Evolutionary conservation across 257 asterid genomes (phyloP), one percentile per base, ranked within the genome.

Genomic region (Handroanthus guayacan): DNA sequence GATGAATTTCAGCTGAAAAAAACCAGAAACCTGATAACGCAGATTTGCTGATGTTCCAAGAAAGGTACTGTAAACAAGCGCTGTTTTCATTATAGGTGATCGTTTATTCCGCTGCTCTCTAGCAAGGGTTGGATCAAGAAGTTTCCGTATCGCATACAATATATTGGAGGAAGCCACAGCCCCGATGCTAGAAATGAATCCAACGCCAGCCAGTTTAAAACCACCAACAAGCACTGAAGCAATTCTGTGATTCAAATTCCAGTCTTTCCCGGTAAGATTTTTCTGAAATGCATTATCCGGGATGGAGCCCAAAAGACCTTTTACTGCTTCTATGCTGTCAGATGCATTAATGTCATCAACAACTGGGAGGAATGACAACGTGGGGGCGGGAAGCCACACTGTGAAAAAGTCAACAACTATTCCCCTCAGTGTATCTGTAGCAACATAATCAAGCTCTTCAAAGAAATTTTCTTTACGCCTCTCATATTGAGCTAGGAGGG

Each of bases 1-100:
- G 65, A 14, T 41, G 7, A 41, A 5, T 12, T 20, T 39, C n/a
- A 31, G 43, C 55, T 36, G 54, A 72, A 69, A 50, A 62, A 44
- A 20, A 17, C 76, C 45, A 55, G 72, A 64, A 45, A 92, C 98
- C 96, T 93, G 98, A 82, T 93, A 91, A 44, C 98, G 94, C 16
- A 93, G 89, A 82, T 93, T 91, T 74, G 98, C 97, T 50, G 98
- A 93, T 84, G 84, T 85, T 80, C 98, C 98, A 72, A 93, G 96
- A 86, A 93, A 93, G 82, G 87, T 54, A 64, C 84, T 82, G 68
- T 92, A 92, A 34, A 91, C 87, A 31, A 84, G 43, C 8, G 92
- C 95, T 58, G 97, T 91, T 86, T 91, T 91, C 61, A 91, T 65
- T 45, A 89, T 83, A 56, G 97, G 97, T 10, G 97, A 91, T 68